Conservation (phyloP, 2,329 filamentous ascomycete species). For the Pezizomycotina sp. region DNA sequence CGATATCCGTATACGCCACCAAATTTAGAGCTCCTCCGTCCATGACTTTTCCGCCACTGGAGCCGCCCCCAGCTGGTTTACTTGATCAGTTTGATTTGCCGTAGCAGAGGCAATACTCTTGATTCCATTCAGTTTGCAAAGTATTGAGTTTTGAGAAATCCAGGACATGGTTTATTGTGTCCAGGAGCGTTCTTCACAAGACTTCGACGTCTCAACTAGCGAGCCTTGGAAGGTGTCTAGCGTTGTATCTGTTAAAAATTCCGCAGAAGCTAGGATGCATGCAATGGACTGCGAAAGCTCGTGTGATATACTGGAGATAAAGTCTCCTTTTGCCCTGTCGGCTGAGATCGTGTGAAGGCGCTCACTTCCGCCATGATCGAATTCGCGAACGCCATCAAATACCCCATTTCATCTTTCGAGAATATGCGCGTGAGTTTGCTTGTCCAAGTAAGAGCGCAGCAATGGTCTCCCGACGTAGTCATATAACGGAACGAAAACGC, state of each 20-base stretch:
- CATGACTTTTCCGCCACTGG: constrained; percentile 8
- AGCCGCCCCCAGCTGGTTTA: background rate
- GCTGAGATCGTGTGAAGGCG: constrained; percentile 34
- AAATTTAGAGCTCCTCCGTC: constrained; percentile 23
- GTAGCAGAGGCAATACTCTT: background rate
- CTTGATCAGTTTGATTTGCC: background rate
- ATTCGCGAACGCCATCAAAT: constrained; percentile 37
- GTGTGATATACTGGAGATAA: constrained; percentile 44
- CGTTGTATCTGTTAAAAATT: constrained; percentile 38
- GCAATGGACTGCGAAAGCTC: constrained; percentile 46
- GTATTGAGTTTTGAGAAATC: constrained; percentile 31
- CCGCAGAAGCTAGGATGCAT: constrained; percentile 40
- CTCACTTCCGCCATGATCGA: constrained; percentile 42
- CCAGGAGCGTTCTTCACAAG: constrained; percentile 37
- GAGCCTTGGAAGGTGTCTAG: constrained; percentile 35
- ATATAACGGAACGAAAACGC: constrained; percentile 22
- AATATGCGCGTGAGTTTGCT: constrained; percentile 32
- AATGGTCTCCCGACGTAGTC: constrained; percentile 25
- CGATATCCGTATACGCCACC: constrained; percentile 28
- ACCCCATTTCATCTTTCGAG: constrained; percentile 35
- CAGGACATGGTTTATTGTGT: constrained; percentile 38
- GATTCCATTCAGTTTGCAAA: constrained; percentile 10
- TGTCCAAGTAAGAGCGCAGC: constrained; percentile 38
- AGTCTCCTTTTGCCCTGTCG: constrained; percentile 40
- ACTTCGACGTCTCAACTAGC: constrained; percentile 36